These are phyloP conservation scores for Acacia crassicarpa DNA, from an alignment of 306 rosid genomes.

Conservation along the genomic window DNA sequence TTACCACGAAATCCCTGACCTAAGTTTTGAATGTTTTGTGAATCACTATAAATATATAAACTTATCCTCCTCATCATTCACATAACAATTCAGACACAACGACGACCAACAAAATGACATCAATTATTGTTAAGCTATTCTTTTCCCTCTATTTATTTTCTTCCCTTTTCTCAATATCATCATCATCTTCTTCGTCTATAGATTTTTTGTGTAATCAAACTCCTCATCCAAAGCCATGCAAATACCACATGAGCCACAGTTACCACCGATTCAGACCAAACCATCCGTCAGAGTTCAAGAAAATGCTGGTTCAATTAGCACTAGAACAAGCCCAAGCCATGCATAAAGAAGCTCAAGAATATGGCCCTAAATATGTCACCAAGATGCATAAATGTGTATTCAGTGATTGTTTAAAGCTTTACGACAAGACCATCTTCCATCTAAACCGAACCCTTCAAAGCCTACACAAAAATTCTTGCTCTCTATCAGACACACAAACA, in stretches of 20 bases:
- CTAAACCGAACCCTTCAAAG: constrained; percentile 61
- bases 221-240: constrained; percentile 73
- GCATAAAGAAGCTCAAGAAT: constrained; percentile 14
- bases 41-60: neutral
- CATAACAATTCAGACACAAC: neutral
- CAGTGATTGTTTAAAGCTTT: constrained; percentile 66
- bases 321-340: constrained; percentile 47
- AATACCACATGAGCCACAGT: constrained; percentile 40
- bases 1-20: neutral
- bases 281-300: constrained; percentile 50
- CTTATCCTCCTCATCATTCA: neutral
- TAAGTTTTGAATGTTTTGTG: neutral
- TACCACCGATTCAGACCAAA: constrained; percentile 32
- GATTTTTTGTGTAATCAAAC: constrained; percentile 74
- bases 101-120: constrained; percentile 11
- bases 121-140: constrained; percentile 35
- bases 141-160: constrained; percentile 32
- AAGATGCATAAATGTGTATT: constrained; percentile 41
- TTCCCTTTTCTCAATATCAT: constrained; percentile 35
- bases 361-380: constrained; percentile 23
- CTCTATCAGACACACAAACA: constrained; percentile 72
- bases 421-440: constrained; percentile 52
- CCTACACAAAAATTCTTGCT: neutral
- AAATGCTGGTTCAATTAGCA: constrained; percentile 44
- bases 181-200: constrained; percentile 35